Percentiles rank a stretch among this genome's conserved stretches.
phyloP scores from a whole-genome alignment of 1,139 yeast genomes.

The Ogataea hybrid region DNA sequence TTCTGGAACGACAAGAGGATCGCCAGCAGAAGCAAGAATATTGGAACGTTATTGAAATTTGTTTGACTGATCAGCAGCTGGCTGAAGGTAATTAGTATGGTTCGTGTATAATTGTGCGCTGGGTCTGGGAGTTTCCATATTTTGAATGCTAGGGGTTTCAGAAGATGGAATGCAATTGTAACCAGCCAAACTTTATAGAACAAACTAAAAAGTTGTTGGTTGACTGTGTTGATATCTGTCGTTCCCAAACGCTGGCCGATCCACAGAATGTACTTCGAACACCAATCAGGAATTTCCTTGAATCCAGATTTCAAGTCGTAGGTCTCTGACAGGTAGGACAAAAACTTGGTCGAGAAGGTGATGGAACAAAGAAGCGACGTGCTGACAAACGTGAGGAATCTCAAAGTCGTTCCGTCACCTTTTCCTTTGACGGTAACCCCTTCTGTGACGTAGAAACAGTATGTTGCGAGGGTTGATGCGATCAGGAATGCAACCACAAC shows the following conservation, averaged over 20 bases:
- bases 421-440: not conserved
- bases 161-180: conserved; percentile 12
- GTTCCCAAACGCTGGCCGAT: conserved; percentile 12
- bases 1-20: conserved; percentile 33
- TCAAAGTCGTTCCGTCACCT: not conserved
- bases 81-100: conserved; percentile 45
- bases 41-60: conserved; percentile 64
- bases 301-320: conserved; percentile 22
- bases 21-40: conserved; percentile 52
- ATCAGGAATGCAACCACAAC: conserved; percentile 18
- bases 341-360: conserved; percentile 24
- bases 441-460: conserved; percentile 1
- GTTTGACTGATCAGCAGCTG: conserved; percentile 70
- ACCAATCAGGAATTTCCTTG: conserved; percentile 25
- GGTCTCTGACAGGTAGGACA: conserved; percentile 27
- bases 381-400: conserved; percentile 17
- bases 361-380: conserved; percentile 20
- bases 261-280: conserved; percentile 15
- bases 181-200: conserved; percentile 27
- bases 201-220: conserved; percentile 21
- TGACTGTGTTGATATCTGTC: conserved; percentile 22
- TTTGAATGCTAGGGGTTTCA: conserved; percentile 19
- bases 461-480: conserved; percentile 18
- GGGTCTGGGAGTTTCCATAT: not conserved
- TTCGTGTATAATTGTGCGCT: conserved; percentile 34